Evolutionary conservation across 495 filamentous ascomycete genomes (phyloP), one percentile per base, ranked within the genome.

Genomic region (Cryomyces antarcticus): DNA sequence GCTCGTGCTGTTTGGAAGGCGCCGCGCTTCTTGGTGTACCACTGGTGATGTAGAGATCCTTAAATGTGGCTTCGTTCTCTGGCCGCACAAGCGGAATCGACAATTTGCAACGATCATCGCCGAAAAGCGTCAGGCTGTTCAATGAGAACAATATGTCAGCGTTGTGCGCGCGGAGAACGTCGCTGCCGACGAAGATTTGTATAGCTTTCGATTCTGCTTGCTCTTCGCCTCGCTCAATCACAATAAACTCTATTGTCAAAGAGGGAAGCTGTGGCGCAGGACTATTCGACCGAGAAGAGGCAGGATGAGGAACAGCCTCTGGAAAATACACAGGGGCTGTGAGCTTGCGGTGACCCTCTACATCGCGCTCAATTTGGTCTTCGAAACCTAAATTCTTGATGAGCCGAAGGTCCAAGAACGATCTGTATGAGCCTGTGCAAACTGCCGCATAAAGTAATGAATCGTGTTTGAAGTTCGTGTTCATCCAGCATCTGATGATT

Each of bases 401-500:
- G 44, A 94, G 64, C 5, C 74, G 70, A 47, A 69, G 69, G 39
- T 86, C 77, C 31, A 97, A 53, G 28, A 72, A 73, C 5, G 89
- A 95, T 52, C 71, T 75, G 59, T 85, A 86, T 10, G 89, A 93
- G 7, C 86, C 92, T 7, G 84, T 86, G 58, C 89, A 97, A 13
- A 94, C 68, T 29, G 79, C 86, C 28, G 89, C 89, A 50, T 96
- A 96, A 5, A 95, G 69, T 5, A 95, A 69, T 7, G 83, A 73
- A 44, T 79, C 76, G 48, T 88, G 84, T 0, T 86, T 87, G 54
- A 86, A 95, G 48, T 80, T 76, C 4, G 73, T 77, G 6, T 77
- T 80, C 43, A 96, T 65, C 88, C 92, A 96, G 64, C 89, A 97
- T 41, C 89, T 80, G 38, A 97, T 84, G 50, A 97, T 93, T 28